Percentiles rank a stretch among this genome's conserved stretches.
These are phyloP conservation scores for Parvularia atlantis DNA, from an alignment of 78 protist species.

Conservation along the genomic window DNA sequence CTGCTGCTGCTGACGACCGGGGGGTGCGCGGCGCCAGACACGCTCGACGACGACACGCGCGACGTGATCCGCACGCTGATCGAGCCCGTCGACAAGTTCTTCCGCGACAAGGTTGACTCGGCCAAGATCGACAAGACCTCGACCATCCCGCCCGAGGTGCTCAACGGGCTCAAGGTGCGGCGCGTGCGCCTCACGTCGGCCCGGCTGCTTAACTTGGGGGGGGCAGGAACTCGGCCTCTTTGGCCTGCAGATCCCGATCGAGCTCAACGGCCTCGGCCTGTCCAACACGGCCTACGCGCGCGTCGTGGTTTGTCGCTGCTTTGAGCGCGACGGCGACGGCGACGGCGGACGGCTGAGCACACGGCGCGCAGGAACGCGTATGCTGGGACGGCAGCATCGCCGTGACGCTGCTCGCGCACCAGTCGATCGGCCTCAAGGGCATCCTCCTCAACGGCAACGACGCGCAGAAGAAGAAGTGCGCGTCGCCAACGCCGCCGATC, in stretches of 20 bases:
- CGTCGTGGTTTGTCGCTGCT: neutral
- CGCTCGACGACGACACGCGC: slow-evolving; percentile 4
- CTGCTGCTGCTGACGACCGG: no score
- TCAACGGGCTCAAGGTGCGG: no score
- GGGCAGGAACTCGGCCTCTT: slow-evolving; percentile 12
- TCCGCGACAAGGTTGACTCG: neutral
- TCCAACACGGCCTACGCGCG: slow-evolving; percentile 11
- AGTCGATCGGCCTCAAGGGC: slow-evolving; percentile 30
- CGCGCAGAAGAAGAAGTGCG: slow-evolving; percentile 12
- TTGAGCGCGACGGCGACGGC: no score
- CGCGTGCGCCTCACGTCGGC: no score
- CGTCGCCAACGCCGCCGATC: neutral
- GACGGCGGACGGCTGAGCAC: no score
- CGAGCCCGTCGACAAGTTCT: slow-evolving; percentile 14
- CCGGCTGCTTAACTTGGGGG: no score
- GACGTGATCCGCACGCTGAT: neutral
- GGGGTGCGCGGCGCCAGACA: no score
- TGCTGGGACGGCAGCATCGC: neutral
- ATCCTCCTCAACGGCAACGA: slow-evolving; percentile 1
- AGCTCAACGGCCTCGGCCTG: slow-evolving; percentile 34
- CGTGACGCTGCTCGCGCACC: slow-evolving; percentile 18
- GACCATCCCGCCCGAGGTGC: neutral
- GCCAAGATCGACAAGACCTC: neutral
- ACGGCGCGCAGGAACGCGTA: neutral
- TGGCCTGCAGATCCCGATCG: slow-evolving; percentile 31